A percentile compares a stretch with the other conserved stretches of the same genome.
phyloP scores from a whole-genome alignment of 148 eudicot species.

The Rhododendron ovatum region DNA sequence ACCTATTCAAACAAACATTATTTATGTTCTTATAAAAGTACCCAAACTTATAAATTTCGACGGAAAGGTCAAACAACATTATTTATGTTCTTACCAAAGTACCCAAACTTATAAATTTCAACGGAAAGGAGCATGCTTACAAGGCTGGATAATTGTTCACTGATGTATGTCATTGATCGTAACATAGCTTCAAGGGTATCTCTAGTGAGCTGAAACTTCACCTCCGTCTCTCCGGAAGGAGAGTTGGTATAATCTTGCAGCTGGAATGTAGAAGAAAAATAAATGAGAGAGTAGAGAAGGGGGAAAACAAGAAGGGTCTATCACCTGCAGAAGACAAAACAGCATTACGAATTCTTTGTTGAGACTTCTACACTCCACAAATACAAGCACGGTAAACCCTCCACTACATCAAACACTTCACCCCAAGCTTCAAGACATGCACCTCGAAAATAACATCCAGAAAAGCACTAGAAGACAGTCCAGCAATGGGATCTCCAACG shows the following conservation, averaged over 20 bases:
- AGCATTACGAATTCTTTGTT: neutral
- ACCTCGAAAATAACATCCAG: neutral
- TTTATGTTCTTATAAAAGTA: neutral
- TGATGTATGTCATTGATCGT: slow-evolving; percentile 26
- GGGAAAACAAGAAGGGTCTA: neutral
- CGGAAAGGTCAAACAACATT: neutral
- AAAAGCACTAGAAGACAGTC: neutral
- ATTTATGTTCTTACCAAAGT: neutral
- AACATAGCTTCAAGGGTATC: slow-evolving; percentile 26
- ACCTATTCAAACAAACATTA: neutral
- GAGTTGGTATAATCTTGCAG: slow-evolving; percentile 27
- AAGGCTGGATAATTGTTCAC: slow-evolving; percentile 13
- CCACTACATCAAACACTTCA: neutral
- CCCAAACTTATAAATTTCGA: neutral
- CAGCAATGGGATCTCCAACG: neutral
- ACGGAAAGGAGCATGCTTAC: slow-evolving; percentile 11
- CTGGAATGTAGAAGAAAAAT: slow-evolving; percentile 8
- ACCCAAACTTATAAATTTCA: neutral
- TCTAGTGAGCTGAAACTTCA: slow-evolving; percentile 31
- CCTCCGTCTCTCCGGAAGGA: slow-evolving; percentile 25
- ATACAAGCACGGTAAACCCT: neutral
- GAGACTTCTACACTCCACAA: neutral
- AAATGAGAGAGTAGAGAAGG: neutral
- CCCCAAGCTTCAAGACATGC: neutral
- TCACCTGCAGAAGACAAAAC: slow-evolving; percentile 4